Base-by-base conservation (phyloP, 805 yeast genomes). In the Candida methanosorbosa region DNA sequence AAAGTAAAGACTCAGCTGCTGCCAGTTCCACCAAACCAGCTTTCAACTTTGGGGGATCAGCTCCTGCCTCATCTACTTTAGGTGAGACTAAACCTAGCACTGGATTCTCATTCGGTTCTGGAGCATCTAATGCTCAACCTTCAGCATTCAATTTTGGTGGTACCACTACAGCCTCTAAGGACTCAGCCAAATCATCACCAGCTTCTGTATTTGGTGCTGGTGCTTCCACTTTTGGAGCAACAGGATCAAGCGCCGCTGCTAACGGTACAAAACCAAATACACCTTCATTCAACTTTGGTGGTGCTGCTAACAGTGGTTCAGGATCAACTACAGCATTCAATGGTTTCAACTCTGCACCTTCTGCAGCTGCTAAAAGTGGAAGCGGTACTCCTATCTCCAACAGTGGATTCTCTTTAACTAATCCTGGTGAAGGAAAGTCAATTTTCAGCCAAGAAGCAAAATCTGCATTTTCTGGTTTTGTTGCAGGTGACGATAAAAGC, bases 31-130 rank as follows among this genome's bases (percentile, higher is more conserved):
- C 18, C 17, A 30, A 30, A 21, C 38, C 38, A 8, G 13, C 25
- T 9, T 31, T 30, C 18, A 24, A 29, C 14, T 35, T 34, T 18
- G 33, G 30, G 9, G 18, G 27, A 13, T n/a, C 34, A 6, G 23
- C 29, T 20, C n/a, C n/a, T n/a, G n/a, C n/a, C n/a, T n/a, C n/a
- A n/a, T n/a, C n/a, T n/a, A n/a, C 33, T 11, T 17, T 21, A 5
- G 29, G 19, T 17, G 25, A n/a, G 4, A 23, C 14, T 23, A 17
- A n/a, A 13, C 29, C 27, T 8, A 18, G 33, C 9, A 23, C 21
- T 17, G 14, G 22, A 28, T 27, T 27, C 7, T 33, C 34, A 15
- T 36, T 33, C 30, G 36, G 36, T 17, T 25, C 22, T 23, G 16
- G 35, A n/a, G 19, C 20, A 11, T 22, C 39, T 7, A 19, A 18